A percentile compares a stretch with the other conserved stretches of the same genome.
Conservation (phyloP, 2,329 filamentous ascomycete genomes). For the Chrysosporium queenslandicum region DNA sequence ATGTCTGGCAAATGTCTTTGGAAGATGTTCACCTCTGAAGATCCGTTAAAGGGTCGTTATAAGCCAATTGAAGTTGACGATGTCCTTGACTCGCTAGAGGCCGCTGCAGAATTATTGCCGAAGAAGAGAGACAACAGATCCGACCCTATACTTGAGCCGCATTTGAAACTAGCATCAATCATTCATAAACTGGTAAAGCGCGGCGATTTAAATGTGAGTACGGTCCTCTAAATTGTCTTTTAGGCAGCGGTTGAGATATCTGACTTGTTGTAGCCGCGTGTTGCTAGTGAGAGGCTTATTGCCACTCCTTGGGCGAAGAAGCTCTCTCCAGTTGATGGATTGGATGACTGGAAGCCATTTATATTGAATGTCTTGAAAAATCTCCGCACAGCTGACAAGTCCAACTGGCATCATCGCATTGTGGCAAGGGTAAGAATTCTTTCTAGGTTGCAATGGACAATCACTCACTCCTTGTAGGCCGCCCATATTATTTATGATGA, state of each 20-base stretch:
- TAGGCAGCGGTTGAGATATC: slow-evolving; percentile 18
- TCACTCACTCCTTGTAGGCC: slow-evolving; percentile 28
- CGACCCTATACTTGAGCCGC: slow-evolving; percentile 78
- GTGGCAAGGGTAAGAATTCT: slow-evolving; percentile 56
- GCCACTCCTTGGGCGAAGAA: slow-evolving; percentile 48
- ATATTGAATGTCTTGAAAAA: slow-evolving; percentile 50
- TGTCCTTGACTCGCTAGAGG: slow-evolving; percentile 48
- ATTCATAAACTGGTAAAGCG: slow-evolving; percentile 66
- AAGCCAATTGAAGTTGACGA: slow-evolving; percentile 34
- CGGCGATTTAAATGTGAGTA: slow-evolving; percentile 35
- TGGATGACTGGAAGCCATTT: slow-evolving; percentile 50
- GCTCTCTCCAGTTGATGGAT: slow-evolving; percentile 39
- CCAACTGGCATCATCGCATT: slow-evolving; percentile 91
- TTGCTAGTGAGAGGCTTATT: slow-evolving; percentile 43
- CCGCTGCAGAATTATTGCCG: slow-evolving; percentile 53
- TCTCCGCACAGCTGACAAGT: slow-evolving; percentile 65
- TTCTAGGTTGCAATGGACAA: slow-evolving; percentile 20
- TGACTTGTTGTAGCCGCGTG: slow-evolving; percentile 36
- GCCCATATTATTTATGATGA: slow-evolving; percentile 54
- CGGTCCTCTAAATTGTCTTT: slow-evolving; percentile 13
- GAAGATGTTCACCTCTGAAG: slow-evolving; percentile 54
- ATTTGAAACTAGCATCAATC: slow-evolving; percentile 80
- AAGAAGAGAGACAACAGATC: slow-evolving; percentile 49
- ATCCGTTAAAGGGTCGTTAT: slow-evolving; percentile 29
- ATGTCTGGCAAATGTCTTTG: slow-evolving; percentile 62